A percentile compares a stretch with the other conserved stretches of the same genome.
phyloP scores from a whole-genome alignment of 352 stramenopile species.

The Saprolegnia diclina region DNA sequence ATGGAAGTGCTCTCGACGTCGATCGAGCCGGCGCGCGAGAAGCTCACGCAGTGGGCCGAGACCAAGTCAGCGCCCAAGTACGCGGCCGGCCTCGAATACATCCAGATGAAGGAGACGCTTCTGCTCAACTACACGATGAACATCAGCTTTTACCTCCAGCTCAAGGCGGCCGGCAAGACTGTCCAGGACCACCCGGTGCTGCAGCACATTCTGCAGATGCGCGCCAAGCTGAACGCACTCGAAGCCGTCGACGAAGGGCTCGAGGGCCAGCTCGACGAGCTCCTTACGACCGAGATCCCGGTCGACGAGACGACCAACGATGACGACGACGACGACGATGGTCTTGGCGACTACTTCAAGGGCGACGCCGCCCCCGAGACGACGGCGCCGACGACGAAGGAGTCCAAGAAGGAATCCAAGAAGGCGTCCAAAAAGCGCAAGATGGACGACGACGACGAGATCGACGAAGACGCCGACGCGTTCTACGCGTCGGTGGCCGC shows the following conservation, averaged over 20 bases:
- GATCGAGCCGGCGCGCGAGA: constrained; percentile 58
- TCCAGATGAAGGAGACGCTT: constrained; percentile 74
- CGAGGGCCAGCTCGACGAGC: constrained; percentile 51
- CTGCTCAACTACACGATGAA: constrained; percentile 81
- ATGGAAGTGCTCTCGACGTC: constrained; percentile 61
- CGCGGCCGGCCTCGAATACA: constrained; percentile 64
- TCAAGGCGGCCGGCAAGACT: constrained; percentile 66
- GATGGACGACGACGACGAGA: constrained; percentile 38
- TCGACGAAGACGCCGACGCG: constrained; percentile 50
- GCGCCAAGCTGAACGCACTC: constrained; percentile 70
- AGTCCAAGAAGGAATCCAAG: constrained; percentile 26
- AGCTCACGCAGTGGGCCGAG: constrained; percentile 59
- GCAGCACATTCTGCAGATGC: constrained; percentile 63
- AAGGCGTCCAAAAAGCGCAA: constrained; percentile 33
- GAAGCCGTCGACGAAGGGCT: constrained; percentile 48
- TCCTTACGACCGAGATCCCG: constrained; percentile 63
- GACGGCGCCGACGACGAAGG: constrained; percentile 24
- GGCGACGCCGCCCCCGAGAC: constrained; percentile 8
- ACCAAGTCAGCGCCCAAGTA: constrained; percentile 40
- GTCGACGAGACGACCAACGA: constrained; percentile 40
- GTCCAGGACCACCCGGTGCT: constrained; percentile 73
- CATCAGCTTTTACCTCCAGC: constrained; percentile 82
- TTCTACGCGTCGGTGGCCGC: constrained; percentile 67
- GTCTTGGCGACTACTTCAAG: constrained; percentile 65
- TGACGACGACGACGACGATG: constrained; percentile 45